These are phyloP conservation scores for Penicillium canariense DNA, from an alignment of 495 filamentous ascomycete species.

Conservation along the genomic window DNA sequence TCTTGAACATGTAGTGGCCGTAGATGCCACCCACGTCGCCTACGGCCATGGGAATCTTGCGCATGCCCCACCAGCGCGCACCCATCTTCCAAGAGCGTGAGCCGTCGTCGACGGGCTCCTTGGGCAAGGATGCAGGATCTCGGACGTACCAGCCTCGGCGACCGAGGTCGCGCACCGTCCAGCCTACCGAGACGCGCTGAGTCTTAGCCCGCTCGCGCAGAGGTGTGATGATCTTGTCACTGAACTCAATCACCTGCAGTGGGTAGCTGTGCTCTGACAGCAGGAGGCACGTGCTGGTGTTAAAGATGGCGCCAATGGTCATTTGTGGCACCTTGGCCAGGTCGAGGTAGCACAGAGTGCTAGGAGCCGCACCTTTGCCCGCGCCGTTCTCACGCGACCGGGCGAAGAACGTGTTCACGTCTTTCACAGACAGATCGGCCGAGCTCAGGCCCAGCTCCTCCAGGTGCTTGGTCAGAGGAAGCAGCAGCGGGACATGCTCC, in stretches of 20 bases:
- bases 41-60: constrained; percentile 75
- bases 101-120: constrained; percentile 44
- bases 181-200: constrained; percentile 53
- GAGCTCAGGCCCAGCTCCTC: constrained; percentile 74
- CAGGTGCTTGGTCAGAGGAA: constrained; percentile 73
- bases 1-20: constrained; percentile 81
- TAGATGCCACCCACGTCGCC: constrained; percentile 84
- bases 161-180: constrained; percentile 68
- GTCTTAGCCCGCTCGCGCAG: constrained; percentile 52
- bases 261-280: constrained; percentile 63
- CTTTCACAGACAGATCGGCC: constrained; percentile 60
- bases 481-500: constrained; percentile 60
- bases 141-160: constrained; percentile 69
- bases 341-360: constrained; percentile 75
- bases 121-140: constrained; percentile 41
- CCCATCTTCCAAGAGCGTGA: constrained; percentile 82
- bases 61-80: constrained; percentile 83
- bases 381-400: constrained; percentile 26
- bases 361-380: constrained; percentile 51
- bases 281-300: constrained; percentile 52
- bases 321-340: constrained; percentile 57
- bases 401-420: constrained; percentile 57
- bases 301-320: constrained; percentile 64
- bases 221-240: constrained; percentile 65
- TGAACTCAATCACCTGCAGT: constrained; percentile 76